A percentile compares a stretch with the other conserved stretches of the same genome.
phyloP scores from a whole-genome alignment of 2,329 filamentous ascomycete genomes.

The Alternaria gaisen region DNA sequence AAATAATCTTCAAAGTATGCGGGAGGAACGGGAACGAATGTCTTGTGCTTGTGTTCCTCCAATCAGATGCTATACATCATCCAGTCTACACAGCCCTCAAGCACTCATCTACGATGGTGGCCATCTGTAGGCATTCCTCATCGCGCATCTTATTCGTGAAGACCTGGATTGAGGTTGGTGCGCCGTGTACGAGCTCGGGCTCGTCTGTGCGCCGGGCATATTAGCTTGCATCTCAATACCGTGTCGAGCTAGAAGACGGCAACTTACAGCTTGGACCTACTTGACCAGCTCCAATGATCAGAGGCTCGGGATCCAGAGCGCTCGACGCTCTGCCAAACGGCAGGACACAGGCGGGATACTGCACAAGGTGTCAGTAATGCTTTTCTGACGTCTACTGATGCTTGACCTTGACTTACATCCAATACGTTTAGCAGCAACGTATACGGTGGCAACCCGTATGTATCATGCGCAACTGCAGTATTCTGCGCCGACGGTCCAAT shows the following conservation, averaged over 20 bases:
- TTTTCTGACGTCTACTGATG: not conserved
- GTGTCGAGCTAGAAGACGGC: not conserved
- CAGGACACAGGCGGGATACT: slow-evolving; percentile 14
- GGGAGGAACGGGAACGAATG: no score
- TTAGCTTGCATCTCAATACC: not conserved
- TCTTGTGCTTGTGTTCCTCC: no score
- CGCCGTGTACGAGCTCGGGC: not conserved
- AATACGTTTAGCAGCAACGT: slow-evolving; percentile 12
- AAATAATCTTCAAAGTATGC: no score
- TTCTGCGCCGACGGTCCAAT: slow-evolving; percentile 12
- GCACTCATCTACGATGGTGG: slow-evolving; percentile 2
- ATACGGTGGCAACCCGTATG: slow-evolving; percentile 14
- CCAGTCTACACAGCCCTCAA: not conserved
- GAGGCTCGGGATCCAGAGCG: slow-evolving; percentile 6
- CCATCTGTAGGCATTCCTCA: slow-evolving; percentile 12
- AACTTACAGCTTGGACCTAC: slow-evolving; percentile 9
- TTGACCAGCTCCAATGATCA: slow-evolving; percentile 7
- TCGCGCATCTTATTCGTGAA: slow-evolving; percentile 14
- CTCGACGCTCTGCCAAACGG: slow-evolving; percentile 10
- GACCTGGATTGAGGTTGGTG: slow-evolving; percentile 8
- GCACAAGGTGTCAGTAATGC: not conserved
- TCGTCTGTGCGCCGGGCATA: not conserved
- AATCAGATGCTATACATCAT: no score
- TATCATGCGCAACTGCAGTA: slow-evolving; percentile 13
- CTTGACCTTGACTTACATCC: slow-evolving; percentile 2